Percentiles rank a stretch among this genome's conserved stretches.
phyloP scores from a whole-genome alignment of 2,329 filamentous ascomycete species.

The Xylariaceae sp. region DNA sequence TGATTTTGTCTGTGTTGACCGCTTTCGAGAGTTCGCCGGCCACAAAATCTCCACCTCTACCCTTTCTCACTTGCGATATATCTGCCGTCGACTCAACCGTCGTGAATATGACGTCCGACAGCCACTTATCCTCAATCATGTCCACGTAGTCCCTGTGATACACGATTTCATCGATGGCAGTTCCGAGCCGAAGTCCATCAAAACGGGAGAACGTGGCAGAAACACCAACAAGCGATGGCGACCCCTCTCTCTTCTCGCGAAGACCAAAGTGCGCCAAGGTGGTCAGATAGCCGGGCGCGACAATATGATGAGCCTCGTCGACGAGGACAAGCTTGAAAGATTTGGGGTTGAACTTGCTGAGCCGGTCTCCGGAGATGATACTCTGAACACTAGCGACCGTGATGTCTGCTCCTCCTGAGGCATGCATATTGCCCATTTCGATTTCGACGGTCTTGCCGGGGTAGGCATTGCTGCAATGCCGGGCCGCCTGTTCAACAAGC shows the following conservation, averaged over 20 bases:
- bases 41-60: slow-evolving; percentile 71
- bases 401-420: slow-evolving; percentile 80
- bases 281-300: slow-evolving; percentile 72
- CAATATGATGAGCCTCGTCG: slow-evolving; percentile 95
- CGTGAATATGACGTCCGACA: slow-evolving; percentile 88
- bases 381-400: slow-evolving; percentile 88
- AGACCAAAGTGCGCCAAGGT: slow-evolving; percentile 76
- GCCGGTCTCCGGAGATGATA: slow-evolving; percentile 67
- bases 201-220: slow-evolving; percentile 76
- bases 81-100: slow-evolving; percentile 82
- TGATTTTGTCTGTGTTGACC: slow-evolving; percentile 77
- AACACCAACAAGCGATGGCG: slow-evolving; percentile 76
- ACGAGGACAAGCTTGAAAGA: slow-evolving; percentile 87
- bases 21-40: slow-evolving; percentile 68
- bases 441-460: slow-evolving; percentile 78
- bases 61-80: slow-evolving; percentile 62
- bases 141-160: slow-evolving; percentile 75
- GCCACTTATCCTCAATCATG: slow-evolving; percentile 76
- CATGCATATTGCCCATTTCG: slow-evolving; percentile 78
- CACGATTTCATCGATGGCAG: slow-evolving; percentile 89
- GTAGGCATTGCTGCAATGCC: slow-evolving; percentile 76
- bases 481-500: slow-evolving; percentile 87
- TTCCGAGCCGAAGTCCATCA: slow-evolving; percentile 75
- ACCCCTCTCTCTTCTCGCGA: slow-evolving; percentile 40
- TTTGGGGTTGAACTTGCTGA: slow-evolving; percentile 75